Conservation (phyloP, 2,329 filamentous ascomycete genomes). For the Colletotrichum lindemuthianum region DNA sequence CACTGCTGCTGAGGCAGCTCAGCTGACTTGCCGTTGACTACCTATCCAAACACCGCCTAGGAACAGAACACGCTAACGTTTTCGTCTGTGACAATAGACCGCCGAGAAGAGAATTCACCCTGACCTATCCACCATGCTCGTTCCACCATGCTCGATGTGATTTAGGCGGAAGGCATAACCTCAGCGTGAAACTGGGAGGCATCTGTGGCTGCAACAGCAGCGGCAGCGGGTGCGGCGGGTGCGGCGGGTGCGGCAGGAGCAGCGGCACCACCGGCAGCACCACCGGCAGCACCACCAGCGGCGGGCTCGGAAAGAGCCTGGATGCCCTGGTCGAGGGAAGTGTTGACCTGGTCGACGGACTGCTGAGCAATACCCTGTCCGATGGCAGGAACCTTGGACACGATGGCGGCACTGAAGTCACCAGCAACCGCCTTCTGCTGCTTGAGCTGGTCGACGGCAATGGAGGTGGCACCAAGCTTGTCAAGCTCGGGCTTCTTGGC, state of each 20-base stretch:
- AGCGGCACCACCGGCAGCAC: constrained; percentile 14
- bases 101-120: background rate
- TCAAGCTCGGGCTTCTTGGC: constrained; percentile 42
- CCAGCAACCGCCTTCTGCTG: constrained; percentile 38
- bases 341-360: constrained; percentile 40
- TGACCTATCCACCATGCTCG: background rate
- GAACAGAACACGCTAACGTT: constrained; percentile 19
- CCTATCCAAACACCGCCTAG: constrained; percentile 10
- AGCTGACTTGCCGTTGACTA: constrained; percentile 16
- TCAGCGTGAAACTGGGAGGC: constrained; percentile 25
- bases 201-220: background rate
- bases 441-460: constrained; percentile 40
- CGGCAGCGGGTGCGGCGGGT: constrained; percentile 11
- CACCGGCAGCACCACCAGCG: constrained; percentile 17
- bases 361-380: constrained; percentile 43
- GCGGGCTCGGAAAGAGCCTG: constrained; percentile 28
- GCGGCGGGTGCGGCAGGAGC: constrained; percentile 10
- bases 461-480: constrained; percentile 40
- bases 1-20: constrained; percentile 33
- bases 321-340: constrained; percentile 38
- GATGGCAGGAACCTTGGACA: constrained; percentile 42
- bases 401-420: constrained; percentile 40
- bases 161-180: constrained; percentile 10
- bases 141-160: background rate
- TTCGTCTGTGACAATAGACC: constrained; percentile 7